Conservation (phyloP, 495 filamentous ascomycete species). For the Penicillium pulvis region DNA sequence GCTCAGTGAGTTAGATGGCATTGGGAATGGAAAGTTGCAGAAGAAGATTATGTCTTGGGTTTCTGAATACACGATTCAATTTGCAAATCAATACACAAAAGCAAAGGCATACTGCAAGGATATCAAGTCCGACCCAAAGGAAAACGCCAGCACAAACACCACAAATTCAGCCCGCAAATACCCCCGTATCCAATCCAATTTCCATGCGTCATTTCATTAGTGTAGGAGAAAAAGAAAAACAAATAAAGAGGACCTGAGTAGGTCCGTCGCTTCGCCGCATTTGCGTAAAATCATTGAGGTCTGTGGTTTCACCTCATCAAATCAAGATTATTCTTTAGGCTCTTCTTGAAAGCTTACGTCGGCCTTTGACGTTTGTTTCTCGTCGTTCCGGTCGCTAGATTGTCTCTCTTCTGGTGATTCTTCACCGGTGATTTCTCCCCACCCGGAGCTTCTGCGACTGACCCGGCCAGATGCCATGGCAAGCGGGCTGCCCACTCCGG, state of each 20-base stretch:
- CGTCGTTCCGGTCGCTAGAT: constrained; percentile 19
- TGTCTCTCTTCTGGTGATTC: constrained; percentile 28
- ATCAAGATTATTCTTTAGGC: constrained; percentile 12
- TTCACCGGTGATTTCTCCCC: constrained; percentile 59
- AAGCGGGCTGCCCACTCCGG: constrained; percentile 63
- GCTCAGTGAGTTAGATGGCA: background rate
- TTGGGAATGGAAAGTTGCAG: background rate
- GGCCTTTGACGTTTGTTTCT: constrained; percentile 20
- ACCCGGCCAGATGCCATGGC: constrained; percentile 49
- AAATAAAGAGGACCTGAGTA: constrained; percentile 7
- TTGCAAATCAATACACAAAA: constrained; percentile 15
- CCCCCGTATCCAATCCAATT: constrained; percentile 11
- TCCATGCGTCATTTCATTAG: constrained; percentile 34
- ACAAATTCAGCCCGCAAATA: constrained; percentile 19
- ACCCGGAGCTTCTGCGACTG: constrained; percentile 64
- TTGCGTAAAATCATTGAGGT: constrained; percentile 25
- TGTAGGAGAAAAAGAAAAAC: constrained; percentile 2
- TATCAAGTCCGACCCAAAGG: constrained; percentile 29
- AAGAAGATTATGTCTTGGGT: constrained; percentile 7
- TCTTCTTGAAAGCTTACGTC: constrained; percentile 17
- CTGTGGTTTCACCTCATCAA: background rate
- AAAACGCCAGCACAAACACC: constrained; percentile 20
- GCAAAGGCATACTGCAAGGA: constrained; percentile 26
- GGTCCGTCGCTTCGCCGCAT: constrained; percentile 1
- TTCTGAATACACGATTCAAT: constrained; percentile 17